Percentiles rank a stretch among this genome's conserved stretches.
Conservation (phyloP, 805 yeast species). For the Cyberlindnera saturnus region DNA sequence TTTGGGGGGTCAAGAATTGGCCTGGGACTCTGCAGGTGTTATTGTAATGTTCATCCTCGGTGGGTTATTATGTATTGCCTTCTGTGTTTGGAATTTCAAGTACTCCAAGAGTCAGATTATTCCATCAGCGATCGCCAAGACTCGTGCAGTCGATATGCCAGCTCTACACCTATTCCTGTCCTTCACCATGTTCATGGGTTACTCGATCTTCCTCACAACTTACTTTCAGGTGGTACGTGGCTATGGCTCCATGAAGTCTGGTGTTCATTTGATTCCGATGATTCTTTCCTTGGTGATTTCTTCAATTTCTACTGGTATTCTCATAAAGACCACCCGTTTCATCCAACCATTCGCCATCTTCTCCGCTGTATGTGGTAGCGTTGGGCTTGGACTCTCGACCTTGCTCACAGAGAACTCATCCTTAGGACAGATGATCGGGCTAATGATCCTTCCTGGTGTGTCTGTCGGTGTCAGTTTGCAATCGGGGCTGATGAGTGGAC, state of each 20-base stretch:
- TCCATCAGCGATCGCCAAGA: conserved; percentile 37
- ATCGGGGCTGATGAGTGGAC: conserved; percentile 26
- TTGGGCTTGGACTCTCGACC: conserved; percentile 31
- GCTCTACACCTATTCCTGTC: conserved; percentile 28
- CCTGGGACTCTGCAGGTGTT: conserved; percentile 53
- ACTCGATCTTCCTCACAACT: conserved; percentile 32
- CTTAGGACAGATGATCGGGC: conserved; percentile 28
- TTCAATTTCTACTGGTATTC: conserved; percentile 21
- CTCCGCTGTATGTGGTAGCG: conserved; percentile 26
- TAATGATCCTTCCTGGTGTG: conserved; percentile 32
- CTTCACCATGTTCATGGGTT: conserved; percentile 34
- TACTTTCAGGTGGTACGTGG: conserved; percentile 46
- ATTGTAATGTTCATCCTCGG: conserved; percentile 39
- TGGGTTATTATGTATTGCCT: conserved; percentile 3
- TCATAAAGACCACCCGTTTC: conserved; percentile 27
- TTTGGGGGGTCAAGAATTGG: conserved; percentile 45
- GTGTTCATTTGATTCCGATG: conserved; percentile 18
- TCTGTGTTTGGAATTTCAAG: conserved; percentile 12
- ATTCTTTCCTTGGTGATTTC: conserved; percentile 12
- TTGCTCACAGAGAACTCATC: conserved; percentile 27
- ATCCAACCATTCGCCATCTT: conserved; percentile 30
- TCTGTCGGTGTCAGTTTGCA: conserved; percentile 32
- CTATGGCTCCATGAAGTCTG: conserved; percentile 18
- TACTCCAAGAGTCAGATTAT: conserved; percentile 14
- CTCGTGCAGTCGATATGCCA: conserved; percentile 29